Base-by-base conservation (phyloP, 1,284 basidiomycete species). In the Entoloma clypeatum region DNA sequence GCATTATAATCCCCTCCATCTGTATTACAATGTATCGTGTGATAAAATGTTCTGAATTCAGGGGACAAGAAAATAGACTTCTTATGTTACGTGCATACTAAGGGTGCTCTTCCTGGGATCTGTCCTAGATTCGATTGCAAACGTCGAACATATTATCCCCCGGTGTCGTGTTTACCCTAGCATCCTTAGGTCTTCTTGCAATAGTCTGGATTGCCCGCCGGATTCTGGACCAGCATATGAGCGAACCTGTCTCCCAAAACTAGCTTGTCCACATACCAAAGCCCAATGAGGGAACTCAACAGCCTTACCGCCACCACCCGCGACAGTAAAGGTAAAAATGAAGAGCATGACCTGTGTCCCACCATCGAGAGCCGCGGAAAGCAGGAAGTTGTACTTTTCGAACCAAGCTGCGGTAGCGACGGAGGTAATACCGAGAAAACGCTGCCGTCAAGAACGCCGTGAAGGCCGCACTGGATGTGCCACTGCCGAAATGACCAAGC, bases 401-500 rank as follows among this genome's bases (percentile, higher is more conserved):
- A 47, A 47, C 45, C 45, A 47, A 7, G 42, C 39, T 9, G 45
- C 43, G 44, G 33, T 52, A 55, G 19, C 53, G 51, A 36, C 21
- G 3, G 24, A 7, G 41, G 40, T 60, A 67, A 13, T 58, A 63
- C 52, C 79, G 75, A n/a, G 74, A 76, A 55, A 77, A 70, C 22
- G 77, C 51, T 13, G 74, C 76, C 26, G 79, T 60, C 9, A 64
- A 50, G 59, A 79, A 74, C 3, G 70, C 67, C 32, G 68, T 70
- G 50, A 73, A 68, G 17, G 75, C 64, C n/a, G 67, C 67, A 11
- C 69, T 72, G 61, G 77, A 79, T 58, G 79, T 74, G 4, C 77
- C 77, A 14, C 71, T 60, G 54, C 66, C 66, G 38, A 77, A 53
- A 57, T 68, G 66, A 19, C 68, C 68, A 13, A 72, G 53, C 28